phyloP scores from a whole-genome alignment of 1,139 yeast species.

The Wickerhamomyces sp. region DNA sequence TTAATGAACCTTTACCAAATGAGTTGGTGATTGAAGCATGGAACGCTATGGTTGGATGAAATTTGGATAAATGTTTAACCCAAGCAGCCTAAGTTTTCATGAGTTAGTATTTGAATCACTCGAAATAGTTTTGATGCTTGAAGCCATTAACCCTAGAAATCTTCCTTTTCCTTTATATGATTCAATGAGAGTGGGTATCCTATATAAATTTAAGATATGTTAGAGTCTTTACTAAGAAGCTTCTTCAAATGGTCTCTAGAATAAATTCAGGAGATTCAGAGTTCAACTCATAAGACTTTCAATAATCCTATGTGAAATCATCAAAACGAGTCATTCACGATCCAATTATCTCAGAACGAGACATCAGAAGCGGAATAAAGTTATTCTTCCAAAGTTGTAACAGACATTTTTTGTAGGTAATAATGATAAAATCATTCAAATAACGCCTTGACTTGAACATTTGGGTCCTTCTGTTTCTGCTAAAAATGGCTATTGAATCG shows the following conservation, averaged over 20 bases:
- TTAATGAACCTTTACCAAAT: conserved; percentile 94
- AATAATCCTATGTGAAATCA: conserved; percentile 19
- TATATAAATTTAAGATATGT: conserved; percentile 30
- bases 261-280: conserved; percentile 29
- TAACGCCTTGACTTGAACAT: conserved; percentile 66
- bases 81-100: conserved; percentile 76
- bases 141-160: background rate
- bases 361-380: conserved; percentile 47
- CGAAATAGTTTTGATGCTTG: conserved; percentile 3
- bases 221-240: conserved; percentile 73
- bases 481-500: background rate
- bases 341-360: conserved; percentile 30
- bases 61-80: conserved; percentile 92
- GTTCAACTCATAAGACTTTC: conserved; percentile 64
- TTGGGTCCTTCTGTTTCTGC: conserved; percentile 24
- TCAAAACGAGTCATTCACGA: conserved; percentile 21
- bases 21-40: conserved; percentile 97
- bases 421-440: conserved; percentile 15
- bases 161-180: too few relatives aligned
- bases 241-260: conserved; percentile 20
- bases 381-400: conserved; percentile 94
- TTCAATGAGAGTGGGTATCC: too few relatives aligned
- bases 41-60: conserved; percentile 92
- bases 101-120: conserved; percentile 40
- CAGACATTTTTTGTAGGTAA: conserved; percentile 58